phyloP scores from a whole-genome alignment of 2,329 filamentous ascomycete species.

The Lasiodiplodia hormozganensis region DNA sequence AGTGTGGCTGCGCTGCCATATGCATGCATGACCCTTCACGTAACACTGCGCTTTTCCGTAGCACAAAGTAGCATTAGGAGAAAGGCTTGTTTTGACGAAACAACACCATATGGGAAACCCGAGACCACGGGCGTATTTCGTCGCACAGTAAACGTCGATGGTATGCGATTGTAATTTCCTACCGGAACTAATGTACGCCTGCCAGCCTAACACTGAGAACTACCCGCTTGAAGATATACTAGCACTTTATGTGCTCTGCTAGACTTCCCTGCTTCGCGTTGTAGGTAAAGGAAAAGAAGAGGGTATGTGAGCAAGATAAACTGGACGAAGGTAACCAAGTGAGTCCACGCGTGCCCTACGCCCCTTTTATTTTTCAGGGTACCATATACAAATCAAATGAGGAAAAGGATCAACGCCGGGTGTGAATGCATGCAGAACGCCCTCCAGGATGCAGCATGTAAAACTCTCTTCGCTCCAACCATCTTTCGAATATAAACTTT shows the following conservation, averaged over 20 bases:
- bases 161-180: background rate
- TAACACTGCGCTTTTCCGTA: no score
- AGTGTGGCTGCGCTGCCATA: background rate
- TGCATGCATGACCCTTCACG: background rate
- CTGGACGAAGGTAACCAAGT: background rate
- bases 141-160: background rate
- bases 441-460: slow-evolving; percentile 20
- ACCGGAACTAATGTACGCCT: background rate
- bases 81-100: background rate
- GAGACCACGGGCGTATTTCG: background rate
- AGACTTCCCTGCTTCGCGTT: no score
- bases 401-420: background rate
- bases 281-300: background rate
- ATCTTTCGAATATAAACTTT: background rate
- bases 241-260: background rate
- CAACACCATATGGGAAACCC: background rate
- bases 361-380: slow-evolving; percentile 1
- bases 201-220: background rate
- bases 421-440: slow-evolving; percentile 27
- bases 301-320: slow-evolving; percentile 2
- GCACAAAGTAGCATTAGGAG: background rate
- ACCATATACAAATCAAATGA: background rate
- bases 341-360: background rate
- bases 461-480: slow-evolving; percentile 3
- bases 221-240: background rate